Evolutionary conservation across 495 filamentous ascomycete genomes (phyloP).

Genomic region (Pseudevernia furfuracea): DNA sequence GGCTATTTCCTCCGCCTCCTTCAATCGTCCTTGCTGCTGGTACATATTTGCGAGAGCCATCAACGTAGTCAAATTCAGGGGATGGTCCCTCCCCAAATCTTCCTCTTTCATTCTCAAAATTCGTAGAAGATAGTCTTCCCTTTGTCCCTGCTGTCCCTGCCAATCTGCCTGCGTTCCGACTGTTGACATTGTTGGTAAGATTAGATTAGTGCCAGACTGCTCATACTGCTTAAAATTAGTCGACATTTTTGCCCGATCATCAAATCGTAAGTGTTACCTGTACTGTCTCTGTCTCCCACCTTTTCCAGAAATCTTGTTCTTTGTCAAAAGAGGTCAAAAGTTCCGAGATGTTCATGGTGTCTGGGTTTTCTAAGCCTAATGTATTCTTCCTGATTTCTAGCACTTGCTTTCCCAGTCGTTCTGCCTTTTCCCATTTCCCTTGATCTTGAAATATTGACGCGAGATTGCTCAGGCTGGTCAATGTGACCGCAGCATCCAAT

Average conservation of each 20-base stretch:
- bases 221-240: not conserved
- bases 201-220: not conserved
- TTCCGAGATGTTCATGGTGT: not conserved
- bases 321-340: not conserved
- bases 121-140: not conserved
- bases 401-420: not conserved
- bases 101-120: not conserved
- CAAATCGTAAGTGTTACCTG: not conserved
- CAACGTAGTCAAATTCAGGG: not conserved
- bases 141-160: not conserved
- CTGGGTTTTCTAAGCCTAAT: not conserved
- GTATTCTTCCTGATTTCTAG: not conserved
- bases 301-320: slow-evolving; percentile 1
- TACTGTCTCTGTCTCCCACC: not conserved
- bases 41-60: not conserved
- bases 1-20: not conserved
- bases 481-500: not conserved
- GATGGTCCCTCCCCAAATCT: not conserved
- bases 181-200: not conserved
- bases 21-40: not conserved
- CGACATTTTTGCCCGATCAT: not conserved
- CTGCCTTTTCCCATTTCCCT: not conserved
- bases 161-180: not conserved
- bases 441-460: not conserved
- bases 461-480: not conserved